Conservation (phyloP, 495 filamentous ascomycete species). For the Stereocaulon alpinum region DNA sequence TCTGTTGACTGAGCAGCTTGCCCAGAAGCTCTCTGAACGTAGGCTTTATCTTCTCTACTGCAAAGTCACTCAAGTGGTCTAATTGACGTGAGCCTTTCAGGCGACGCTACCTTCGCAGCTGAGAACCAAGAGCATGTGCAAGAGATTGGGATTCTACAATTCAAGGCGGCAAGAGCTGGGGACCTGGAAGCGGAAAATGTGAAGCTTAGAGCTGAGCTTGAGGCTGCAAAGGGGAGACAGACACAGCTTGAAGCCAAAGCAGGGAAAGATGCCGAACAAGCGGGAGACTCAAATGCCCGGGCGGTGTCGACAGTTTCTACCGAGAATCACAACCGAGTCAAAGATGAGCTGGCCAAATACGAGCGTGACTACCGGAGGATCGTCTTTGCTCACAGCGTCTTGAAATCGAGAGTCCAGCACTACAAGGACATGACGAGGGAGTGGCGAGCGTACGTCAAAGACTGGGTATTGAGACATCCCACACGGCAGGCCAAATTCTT, state of each 20-base stretch:
- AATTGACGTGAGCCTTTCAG: conserved; percentile 4
- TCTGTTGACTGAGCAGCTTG: conserved; percentile 1
- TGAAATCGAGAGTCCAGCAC: conserved; percentile 16
- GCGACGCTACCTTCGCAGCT: background rate
- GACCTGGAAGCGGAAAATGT: conserved; percentile 18
- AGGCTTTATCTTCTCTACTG: background rate
- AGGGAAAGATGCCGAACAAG: background rate
- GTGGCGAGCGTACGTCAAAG: conserved; percentile 24
- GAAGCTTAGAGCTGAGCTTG: conserved; percentile 19
- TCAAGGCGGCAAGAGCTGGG: conserved; percentile 7
- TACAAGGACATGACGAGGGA: conserved; percentile 25
- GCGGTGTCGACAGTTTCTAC: background rate
- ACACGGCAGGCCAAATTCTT: conserved; percentile 3
- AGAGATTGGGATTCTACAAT: conserved; percentile 27
- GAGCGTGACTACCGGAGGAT: conserved; percentile 15
- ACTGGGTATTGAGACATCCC: conserved; percentile 14
- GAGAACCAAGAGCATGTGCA: conserved; percentile 15
- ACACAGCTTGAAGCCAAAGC: background rate
- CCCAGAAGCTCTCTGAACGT: conserved; percentile 7
- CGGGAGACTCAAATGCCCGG: background rate
- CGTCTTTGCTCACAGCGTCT: conserved; percentile 17
- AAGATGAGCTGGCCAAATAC: background rate
- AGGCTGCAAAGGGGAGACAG: conserved; percentile 8
- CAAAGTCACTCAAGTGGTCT: background rate
- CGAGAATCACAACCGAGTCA: conserved; percentile 9